A percentile compares a stretch with the other conserved stretches of the same genome.
phyloP scores from a whole-genome alignment of 495 filamentous ascomycete genomes.

The Penicillium salamii region DNA sequence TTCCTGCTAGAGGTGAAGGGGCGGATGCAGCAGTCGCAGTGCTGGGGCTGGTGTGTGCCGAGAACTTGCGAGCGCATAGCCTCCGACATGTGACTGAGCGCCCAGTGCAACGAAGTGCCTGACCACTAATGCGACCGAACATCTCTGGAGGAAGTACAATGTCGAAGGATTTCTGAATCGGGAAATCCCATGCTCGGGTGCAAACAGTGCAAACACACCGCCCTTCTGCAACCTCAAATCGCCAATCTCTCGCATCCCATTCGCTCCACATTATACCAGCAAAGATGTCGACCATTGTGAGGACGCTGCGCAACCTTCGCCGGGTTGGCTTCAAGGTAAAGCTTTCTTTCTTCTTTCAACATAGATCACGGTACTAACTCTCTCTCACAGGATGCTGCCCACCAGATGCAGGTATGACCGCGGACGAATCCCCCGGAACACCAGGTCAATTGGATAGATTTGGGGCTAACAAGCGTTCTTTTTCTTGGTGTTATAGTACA shows the following conservation, averaged over 20 bases:
- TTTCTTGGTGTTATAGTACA: constrained; percentile 51
- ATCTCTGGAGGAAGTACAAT: constrained; percentile 17
- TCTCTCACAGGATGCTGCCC: constrained; percentile 68
- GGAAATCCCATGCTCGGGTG: constrained; percentile 18
- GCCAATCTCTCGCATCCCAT: constrained; percentile 18
- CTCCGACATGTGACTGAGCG: constrained; percentile 31
- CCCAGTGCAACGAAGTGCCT: constrained; percentile 34
- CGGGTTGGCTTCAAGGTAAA: constrained; percentile 82
- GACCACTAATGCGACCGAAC: constrained; percentile 42
- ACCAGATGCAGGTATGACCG: constrained; percentile 82
- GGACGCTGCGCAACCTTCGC: constrained; percentile 83
- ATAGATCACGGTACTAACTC: constrained; percentile 27
- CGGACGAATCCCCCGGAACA: constrained; percentile 12
- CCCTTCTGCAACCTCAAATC: constrained; percentile 18
- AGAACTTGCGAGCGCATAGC: constrained; percentile 40
- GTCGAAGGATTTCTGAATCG: constrained; percentile 21
- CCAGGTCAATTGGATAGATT: not conserved
- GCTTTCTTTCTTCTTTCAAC: not conserved
- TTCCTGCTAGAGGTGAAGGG: constrained; percentile 46
- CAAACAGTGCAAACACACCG: constrained; percentile 43
- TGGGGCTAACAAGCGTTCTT: constrained; percentile 22
- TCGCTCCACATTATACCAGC: constrained; percentile 21
- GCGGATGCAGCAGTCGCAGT: constrained; percentile 23
- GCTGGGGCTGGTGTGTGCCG: constrained; percentile 27
- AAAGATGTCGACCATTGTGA: constrained; percentile 86